Base-by-base conservation (phyloP, 148 eudicot genomes). In the Fagopyrum esculentum region DNA sequence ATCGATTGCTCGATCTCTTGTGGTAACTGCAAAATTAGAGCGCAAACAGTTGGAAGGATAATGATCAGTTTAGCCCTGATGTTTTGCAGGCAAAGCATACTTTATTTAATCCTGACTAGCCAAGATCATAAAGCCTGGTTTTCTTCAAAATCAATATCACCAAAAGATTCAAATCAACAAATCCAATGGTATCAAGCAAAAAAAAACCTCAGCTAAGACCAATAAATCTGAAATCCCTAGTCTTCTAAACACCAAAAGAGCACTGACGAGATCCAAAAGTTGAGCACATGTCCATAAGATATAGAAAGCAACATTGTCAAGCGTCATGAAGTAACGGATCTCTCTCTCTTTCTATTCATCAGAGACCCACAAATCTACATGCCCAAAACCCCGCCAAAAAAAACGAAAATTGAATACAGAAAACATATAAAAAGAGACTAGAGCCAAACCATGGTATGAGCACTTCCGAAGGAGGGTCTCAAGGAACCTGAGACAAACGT, bases 21-120 rank as follows among this genome's bases (percentile, higher is more conserved):
- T 75, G 19, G 82, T 79, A 49, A 75, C 82, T 79, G 71, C 59
- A 69, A 73, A 4, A 52, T 52, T 52, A 52, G 16, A 52, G 56
- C 16, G 16, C 11, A 22, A 10, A 6, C 29, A 63, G 69, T 8
- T 57, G 22, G 22, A 57, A 1, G 29, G 29, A 57, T 57, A 15
- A 61, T 22, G 69, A 17, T 63, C 40, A 63, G 26, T 63, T 63
- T n/a, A 9, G 56, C 9, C 69, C 69, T 17, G 4, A 19, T 6
- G 69, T 22, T 22, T 8, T 8, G 12, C 30, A 22, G 40, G 69
- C 26, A 61, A 61, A 19, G 43, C 13, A 19, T 0, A 30, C 17
- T n/a, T 61, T 30, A 61, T 61, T 61, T 30, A 4, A 22, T 11
- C 30, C 30, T n/a, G 16, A 63, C 6, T 12, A 57, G 64, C 9